Base-by-base conservation (phyloP, 108 stramenopile species). In the Stephanodiscus triporus region DNA sequence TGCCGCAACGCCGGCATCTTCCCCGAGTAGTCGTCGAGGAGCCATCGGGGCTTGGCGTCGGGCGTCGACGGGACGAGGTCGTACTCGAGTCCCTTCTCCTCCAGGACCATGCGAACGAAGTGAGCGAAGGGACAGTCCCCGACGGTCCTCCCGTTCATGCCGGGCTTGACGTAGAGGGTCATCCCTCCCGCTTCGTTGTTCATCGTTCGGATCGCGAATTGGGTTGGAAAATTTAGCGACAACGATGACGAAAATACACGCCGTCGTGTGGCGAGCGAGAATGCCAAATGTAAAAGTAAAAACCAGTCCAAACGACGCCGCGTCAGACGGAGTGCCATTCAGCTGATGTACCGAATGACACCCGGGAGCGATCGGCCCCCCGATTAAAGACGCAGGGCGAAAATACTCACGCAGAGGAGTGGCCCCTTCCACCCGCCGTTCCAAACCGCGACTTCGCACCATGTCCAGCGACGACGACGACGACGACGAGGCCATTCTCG, bases 91-190 rank as follows among this genome's bases (percentile, higher is more conserved):
- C 70, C 73, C 58, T 91, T 92, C 68, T 92, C 91, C 56, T 88
- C 80, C 26, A 95, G 75, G 4, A 95, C 91, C 77, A 95, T 81
- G 2, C 94, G 84, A 4, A 95, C 87, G 66, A 70, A 86, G 72
- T 95, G 94, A 0, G 88, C 91, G 74, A 91, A 95, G 32, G 94
- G 94, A 70, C 94, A 95, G 62, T 95, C 94, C 14, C 94, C 94
- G 0, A 89, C 80, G 19, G 85, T 80, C 16, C 63, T 76, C 0
- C 89, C 91, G 58, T 89, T 90, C 60, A 82, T 58, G 19, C 82
- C 91, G 29, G 94, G 90, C 73, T 95, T 95, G 27, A 92, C 43
- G 75, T 91, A 95, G 42, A 95, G 81, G 4, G 80, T 73, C 93
- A 94, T 94, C 23, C 89, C 90, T 27, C 90, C 93, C 57, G 86